A percentile compares a stretch with the other conserved stretches of the same genome.
These are phyloP conservation scores for Botryotinia calthae DNA, from an alignment of 2,329 filamentous ascomycete species.

Conservation along the genomic window DNA sequence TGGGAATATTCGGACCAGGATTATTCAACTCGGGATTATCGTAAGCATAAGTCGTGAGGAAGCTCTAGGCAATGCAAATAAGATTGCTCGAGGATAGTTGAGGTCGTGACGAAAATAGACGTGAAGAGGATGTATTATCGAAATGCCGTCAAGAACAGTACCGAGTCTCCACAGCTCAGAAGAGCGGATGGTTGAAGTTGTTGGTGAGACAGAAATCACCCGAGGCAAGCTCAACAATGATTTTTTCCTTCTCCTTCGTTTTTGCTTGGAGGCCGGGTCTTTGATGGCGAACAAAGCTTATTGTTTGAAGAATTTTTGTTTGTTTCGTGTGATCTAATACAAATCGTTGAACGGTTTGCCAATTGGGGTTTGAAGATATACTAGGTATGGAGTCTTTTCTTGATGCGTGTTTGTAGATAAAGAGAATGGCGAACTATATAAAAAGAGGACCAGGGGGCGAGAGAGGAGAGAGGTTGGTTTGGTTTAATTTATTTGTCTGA, in stretches of 20 bases:
- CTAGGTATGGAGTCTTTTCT: neutral
- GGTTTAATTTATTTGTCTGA: neutral
- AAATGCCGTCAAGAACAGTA: slow-evolving; percentile 12
- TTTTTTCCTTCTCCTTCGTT: neutral
- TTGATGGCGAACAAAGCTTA: slow-evolving; percentile 6
- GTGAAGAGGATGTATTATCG: slow-evolving; percentile 11
- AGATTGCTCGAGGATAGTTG: slow-evolving; percentile 2
- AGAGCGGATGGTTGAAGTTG: slow-evolving; percentile 11
- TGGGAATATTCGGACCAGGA: neutral
- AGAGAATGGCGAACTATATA: neutral
- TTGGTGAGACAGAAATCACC: slow-evolving; percentile 5
- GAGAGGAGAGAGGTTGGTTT: neutral
- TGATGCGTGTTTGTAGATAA: neutral
- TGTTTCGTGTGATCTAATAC: neutral
- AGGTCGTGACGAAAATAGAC: slow-evolving; percentile 5
- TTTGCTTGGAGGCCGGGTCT: neutral
- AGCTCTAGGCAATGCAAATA: neutral
- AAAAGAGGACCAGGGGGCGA: neutral
- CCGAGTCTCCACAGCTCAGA: slow-evolving; percentile 12
- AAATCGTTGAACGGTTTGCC: neutral
- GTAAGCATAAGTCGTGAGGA: neutral
- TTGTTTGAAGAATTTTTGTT: neutral
- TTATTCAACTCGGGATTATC: slow-evolving; percentile 4
- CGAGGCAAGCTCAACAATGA: slow-evolving; percentile 6
- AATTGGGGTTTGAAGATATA: neutral